These are phyloP conservation scores for Tetrahymena elliotti DNA, from an alignment of 73 alveolate species.

Conservation along the genomic window DNA sequence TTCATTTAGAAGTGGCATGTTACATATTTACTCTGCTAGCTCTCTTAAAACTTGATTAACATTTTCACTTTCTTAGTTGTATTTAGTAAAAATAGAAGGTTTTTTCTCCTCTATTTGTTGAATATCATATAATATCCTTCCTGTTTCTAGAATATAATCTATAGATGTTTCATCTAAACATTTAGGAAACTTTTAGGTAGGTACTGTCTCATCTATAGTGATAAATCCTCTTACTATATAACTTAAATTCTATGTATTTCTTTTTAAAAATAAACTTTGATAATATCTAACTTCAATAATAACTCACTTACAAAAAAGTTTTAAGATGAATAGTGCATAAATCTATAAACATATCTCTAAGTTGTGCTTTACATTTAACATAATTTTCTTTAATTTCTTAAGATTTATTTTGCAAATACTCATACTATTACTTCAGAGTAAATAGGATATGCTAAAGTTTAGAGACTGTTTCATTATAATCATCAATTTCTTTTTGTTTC, in stretches of 20 bases:
- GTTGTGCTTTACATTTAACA: neutral
- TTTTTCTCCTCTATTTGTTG: neutral
- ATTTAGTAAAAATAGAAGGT: neutral
- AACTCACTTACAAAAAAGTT: neutral
- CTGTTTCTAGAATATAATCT: neutral
- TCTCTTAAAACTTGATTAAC: neutral
- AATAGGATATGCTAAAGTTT: neutral
- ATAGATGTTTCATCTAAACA: neutral
- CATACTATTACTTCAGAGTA: neutral
- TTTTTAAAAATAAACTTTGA: neutral
- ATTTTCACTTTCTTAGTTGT: neutral
- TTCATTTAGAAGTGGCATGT: neutral
- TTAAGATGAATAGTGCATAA: neutral
- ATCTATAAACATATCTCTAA: neutral
- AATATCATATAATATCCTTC: neutral
- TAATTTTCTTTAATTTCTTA: neutral
- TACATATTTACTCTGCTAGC: neutral
- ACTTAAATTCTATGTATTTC: neutral
- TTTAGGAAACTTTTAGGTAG: neutral
- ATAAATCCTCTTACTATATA: neutral
- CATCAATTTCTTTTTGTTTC: neutral
- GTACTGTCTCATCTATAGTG: neutral
- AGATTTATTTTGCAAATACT: neutral
- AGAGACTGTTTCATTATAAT: neutral
- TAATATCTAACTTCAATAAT: too few relatives aligned